phyloP scores from a whole-genome alignment of 2,329 filamentous ascomycete species.

The Penicillium freii region DNA sequence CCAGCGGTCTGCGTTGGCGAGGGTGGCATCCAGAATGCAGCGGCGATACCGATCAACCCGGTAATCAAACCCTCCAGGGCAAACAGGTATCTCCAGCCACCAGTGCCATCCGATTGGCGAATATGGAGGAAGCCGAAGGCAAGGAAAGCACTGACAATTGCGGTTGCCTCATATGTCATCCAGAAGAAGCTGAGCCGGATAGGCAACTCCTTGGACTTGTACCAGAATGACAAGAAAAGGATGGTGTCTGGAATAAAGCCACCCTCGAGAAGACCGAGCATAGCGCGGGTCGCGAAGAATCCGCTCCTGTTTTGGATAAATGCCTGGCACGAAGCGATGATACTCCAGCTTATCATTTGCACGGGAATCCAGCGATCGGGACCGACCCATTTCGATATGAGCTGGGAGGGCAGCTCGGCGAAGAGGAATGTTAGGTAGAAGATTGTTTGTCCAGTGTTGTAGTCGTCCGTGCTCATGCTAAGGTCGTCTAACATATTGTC shows the following conservation, averaged over 20 bases:
- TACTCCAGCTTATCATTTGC: constrained; percentile 57
- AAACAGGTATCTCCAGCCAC: constrained; percentile 48
- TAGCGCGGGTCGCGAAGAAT: constrained; percentile 46
- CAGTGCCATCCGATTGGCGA: constrained; percentile 33
- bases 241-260: constrained; percentile 52
- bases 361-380: constrained; percentile 61
- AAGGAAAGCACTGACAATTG: constrained; percentile 49
- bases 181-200: constrained; percentile 68
- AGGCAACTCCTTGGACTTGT: constrained; percentile 68
- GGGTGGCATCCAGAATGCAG: constrained; percentile 60
- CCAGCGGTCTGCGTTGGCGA: constrained; percentile 66
- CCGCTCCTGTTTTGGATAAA: constrained; percentile 47
- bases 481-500: constrained; percentile 58
- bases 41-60: constrained; percentile 54
- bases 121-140: constrained; percentile 47
- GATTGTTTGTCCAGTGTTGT: constrained; percentile 45
- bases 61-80: constrained; percentile 50
- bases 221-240: constrained; percentile 70
- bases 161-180: constrained; percentile 57
- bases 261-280: constrained; percentile 53
- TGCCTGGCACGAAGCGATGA: constrained; percentile 53
- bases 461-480: constrained; percentile 50
- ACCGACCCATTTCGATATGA: constrained; percentile 58
- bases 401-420: constrained; percentile 60
- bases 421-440: constrained; percentile 39